Evolutionary conservation across 805 yeast species (phyloP).

Genomic region (Wickerhamomyces mucosus): DNA sequence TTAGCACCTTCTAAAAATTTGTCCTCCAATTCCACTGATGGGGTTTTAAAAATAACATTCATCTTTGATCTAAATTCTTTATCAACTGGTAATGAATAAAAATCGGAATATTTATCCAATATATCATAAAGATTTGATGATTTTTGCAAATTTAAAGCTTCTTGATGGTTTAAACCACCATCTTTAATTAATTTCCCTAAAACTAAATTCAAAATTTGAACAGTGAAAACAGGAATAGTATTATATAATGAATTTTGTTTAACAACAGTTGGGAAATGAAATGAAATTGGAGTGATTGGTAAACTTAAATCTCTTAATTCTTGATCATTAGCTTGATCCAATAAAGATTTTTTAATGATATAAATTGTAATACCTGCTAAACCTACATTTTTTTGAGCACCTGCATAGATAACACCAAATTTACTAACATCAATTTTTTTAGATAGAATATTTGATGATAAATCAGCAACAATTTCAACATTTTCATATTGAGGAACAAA

Average conservation of each 20-base stretch:
- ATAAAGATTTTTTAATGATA: conserved; percentile 73
- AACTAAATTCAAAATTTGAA: conserved; percentile 78
- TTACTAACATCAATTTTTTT: conserved; percentile 71
- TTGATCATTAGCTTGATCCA: conserved; percentile 57
- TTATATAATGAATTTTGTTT: conserved; percentile 89
- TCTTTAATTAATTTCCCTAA: conserved; percentile 46
- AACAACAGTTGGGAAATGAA: conserved; percentile 79
- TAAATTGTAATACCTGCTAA: conserved; percentile 91
- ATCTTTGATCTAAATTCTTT: conserved; percentile 64
- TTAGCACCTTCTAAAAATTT: conserved; percentile 64
- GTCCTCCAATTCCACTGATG: conserved; percentile 53
- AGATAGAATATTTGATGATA: conserved; percentile 89
- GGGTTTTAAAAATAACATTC: conserved; percentile 87
- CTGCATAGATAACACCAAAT: conserved; percentile 89
- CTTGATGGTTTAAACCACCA: conserved; percentile 70
- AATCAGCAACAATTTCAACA: conserved; percentile 83
- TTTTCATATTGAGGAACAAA: conserved; percentile 44
- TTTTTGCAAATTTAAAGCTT: conserved; percentile 48
- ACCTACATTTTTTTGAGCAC: conserved; percentile 98
- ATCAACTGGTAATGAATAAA: conserved; percentile 61
- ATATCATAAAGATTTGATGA: conserved; percentile 54
- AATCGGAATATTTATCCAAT: conserved; percentile 54
- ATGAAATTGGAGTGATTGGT: conserved; percentile 85
- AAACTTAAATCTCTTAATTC: conserved; percentile 48
- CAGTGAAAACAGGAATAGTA: conserved; percentile 89